Evolutionary conservation across 768 basidiomycete genomes (phyloP), one percentile per base, ranked within the genome.

Genomic region (Fistulinella prunicolor): DNA sequence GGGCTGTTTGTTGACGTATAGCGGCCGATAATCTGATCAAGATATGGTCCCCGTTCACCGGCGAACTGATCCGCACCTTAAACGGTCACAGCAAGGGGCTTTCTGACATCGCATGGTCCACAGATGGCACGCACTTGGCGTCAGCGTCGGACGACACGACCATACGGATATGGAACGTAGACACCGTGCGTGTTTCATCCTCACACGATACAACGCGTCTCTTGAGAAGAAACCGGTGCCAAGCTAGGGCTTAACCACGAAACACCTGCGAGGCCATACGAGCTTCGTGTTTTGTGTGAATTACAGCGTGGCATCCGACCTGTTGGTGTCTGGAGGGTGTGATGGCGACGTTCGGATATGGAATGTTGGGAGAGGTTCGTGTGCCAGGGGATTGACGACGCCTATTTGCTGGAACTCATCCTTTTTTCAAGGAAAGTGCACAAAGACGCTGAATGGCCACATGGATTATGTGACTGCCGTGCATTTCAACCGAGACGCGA

Each of bases 381-480:
- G 9, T 12, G 9, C 14, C 32, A 12, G 5, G 4, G n/a, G n/a
- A n/a, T n/a, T n/a, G n/a, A n/a, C n/a, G n/a, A n/a, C n/a, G n/a
- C n/a, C n/a, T n/a, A n/a, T n/a, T n/a, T n/a, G n/a, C n/a, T 28
- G 26, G 26, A 28, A 28, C 26, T 28, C 26, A 28, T n/a, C n/a
- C n/a, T 12, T 28, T 28, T 10, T 3, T 13, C 5, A 35, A 92
- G 95, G 92, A 17, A 88, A 81, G 62, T 88, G 85, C 59, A 76
- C 91, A 67, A 86, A 90, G 66, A 89, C 86, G 2, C 64, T 99
- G 20, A 89, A 92, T 51, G 95, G 92, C 1, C 95, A 98, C 65
- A 75, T 94, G 40, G 95, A 98, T 68, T 94, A 89, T 50, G 91
- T 98, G 22, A 94, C 93, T 12, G 89, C 90, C 3, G 93, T 97